Evolutionary conservation across 1,139 yeast species (phyloP).

Genomic region (Tardiomyces blankii): DNA sequence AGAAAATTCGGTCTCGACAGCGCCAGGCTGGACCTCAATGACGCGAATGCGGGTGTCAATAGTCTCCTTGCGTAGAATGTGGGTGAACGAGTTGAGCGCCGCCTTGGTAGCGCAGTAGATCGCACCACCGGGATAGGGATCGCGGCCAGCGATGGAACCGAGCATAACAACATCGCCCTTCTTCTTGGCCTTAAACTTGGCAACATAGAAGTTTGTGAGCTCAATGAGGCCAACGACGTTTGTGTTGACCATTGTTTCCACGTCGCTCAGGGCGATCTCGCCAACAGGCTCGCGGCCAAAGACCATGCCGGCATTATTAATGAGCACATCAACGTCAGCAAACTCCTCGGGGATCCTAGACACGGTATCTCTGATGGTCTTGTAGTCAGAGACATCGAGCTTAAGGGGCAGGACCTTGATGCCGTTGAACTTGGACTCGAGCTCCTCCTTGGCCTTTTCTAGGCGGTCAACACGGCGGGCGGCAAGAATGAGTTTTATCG

Average conservation of each 20-base stretch:
- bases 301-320: constrained; percentile 85
- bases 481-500: constrained; percentile 50
- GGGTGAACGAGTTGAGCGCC: constrained; percentile 60
- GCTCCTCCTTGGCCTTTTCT: constrained; percentile 20
- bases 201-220: constrained; percentile 53
- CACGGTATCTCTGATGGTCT: constrained; percentile 43
- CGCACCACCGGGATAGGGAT: constrained; percentile 75
- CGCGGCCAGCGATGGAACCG: constrained; percentile 85
- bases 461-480: constrained; percentile 58
- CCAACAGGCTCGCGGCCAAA: constrained; percentile 60
- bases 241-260: constrained; percentile 56
- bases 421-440: constrained; percentile 29
- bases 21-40: constrained; percentile 79
- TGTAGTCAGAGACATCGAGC: constrained; percentile 50
- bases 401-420: constrained; percentile 33
- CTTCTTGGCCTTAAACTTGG: constrained; percentile 46
- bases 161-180: constrained; percentile 71
- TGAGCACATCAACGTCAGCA: constrained; percentile 36
- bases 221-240: constrained; percentile 65
- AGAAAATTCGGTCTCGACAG: constrained; percentile 81
- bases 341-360: constrained; percentile 30
- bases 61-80: constrained; percentile 67
- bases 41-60: constrained; percentile 65
- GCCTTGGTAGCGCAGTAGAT: constrained; percentile 87
- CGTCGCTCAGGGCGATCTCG: constrained; percentile 39